Evolutionary conservation across 176 grass and related monocot species (phyloP), one percentile per base, ranked within the genome.

Genomic region (Saccharum spontaneum): DNA sequence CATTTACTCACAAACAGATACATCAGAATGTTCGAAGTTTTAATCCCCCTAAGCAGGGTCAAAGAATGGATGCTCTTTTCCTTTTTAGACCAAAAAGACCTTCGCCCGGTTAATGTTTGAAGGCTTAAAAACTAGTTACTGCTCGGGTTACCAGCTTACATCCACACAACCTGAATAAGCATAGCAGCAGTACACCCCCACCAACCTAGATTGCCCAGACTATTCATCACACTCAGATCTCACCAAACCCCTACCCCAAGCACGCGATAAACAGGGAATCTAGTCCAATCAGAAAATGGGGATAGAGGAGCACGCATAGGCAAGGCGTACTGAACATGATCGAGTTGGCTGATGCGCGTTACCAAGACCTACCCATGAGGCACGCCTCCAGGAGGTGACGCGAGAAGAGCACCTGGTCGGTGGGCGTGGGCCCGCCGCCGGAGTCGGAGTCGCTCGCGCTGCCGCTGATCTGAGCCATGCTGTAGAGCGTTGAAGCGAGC

Each of bases 341-440:
- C 57, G n/a, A 62, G 59, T 62, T n/a, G 59, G 59, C n/a, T 0
- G 43, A 36, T 61, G 82, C 24, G 37, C 3, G 49, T 62, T 69
- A 82, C 60, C 30, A 86, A 71, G 84, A 87, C 79, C 69, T 92
- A 95, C 95, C 95, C 91, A 98, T 91, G 79, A 98, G 89, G 39
- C 89, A 89, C 23, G 87, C 85, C 78, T 95, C 93, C 46, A 98
- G 95, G 83, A 95, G 93, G 87, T 90, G 93, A 28, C 95, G 95
- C 81, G 87, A 85, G 76, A 94, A 89, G 50, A 98, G 91, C 77
- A 94, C 87, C 90, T 94, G 95, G 74, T 98, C 92, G 67, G 95
- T 98, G 75, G 95, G 83, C n/a, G 95, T 90, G 74, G 87, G 87
- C 69, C 72, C 60, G 18, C 71, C 87, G 43, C 85, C 73, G 43